phyloP scores from a whole-genome alignment of 2,329 filamentous ascomycete genomes.

The Tolypocladium capitatum region DNA sequence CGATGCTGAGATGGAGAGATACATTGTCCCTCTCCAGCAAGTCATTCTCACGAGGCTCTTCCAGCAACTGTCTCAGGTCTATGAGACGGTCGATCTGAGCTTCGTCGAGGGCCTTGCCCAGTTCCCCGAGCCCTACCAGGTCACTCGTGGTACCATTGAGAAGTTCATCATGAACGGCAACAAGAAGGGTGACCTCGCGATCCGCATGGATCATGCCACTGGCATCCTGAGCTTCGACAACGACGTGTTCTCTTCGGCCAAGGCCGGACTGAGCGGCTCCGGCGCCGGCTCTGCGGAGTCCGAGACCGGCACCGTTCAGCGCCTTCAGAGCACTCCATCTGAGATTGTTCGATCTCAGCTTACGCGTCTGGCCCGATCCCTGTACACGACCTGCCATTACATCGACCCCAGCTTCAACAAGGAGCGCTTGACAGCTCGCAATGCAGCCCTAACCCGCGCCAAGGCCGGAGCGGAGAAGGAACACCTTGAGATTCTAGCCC shows the following conservation, averaged over 20 bases:
- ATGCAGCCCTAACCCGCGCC: slow-evolving; percentile 67
- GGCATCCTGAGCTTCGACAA: slow-evolving; percentile 95
- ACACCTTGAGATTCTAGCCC: slow-evolving; percentile 69
- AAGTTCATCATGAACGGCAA: slow-evolving; percentile 99
- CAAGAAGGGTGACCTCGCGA: slow-evolving; percentile 97
- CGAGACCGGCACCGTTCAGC: slow-evolving; percentile 75
- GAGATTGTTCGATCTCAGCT: slow-evolving; percentile 96
- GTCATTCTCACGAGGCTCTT: slow-evolving; percentile 96
- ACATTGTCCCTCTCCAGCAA: slow-evolving; percentile 89
- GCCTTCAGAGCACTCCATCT: slow-evolving; percentile 91
- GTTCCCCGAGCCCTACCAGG: slow-evolving; percentile 94
- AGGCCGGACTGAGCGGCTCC: slow-evolving; percentile 77
- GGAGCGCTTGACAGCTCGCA: slow-evolving; percentile 63
- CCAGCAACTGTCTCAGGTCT: slow-evolving; percentile 97
- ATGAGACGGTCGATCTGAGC: slow-evolving; percentile 88
- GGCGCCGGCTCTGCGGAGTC: slow-evolving; percentile 75
- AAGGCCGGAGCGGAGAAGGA: slow-evolving; percentile 85
- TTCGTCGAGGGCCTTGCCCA: slow-evolving; percentile 90
- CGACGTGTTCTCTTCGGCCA: slow-evolving; percentile 94
- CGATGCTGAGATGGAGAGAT: slow-evolving; percentile 94
- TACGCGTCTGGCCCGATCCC: slow-evolving; percentile 75
- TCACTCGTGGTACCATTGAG: slow-evolving; percentile 80
- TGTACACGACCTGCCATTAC: slow-evolving; percentile 91
- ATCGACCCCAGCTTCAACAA: slow-evolving; percentile 85
- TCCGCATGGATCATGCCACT: slow-evolving; percentile 90